A percentile compares a stretch with the other conserved stretches of the same genome.
These are phyloP conservation scores for Colletotrichum sp. DNA, from an alignment of 2,329 filamentous ascomycete genomes.

Conservation along the genomic window DNA sequence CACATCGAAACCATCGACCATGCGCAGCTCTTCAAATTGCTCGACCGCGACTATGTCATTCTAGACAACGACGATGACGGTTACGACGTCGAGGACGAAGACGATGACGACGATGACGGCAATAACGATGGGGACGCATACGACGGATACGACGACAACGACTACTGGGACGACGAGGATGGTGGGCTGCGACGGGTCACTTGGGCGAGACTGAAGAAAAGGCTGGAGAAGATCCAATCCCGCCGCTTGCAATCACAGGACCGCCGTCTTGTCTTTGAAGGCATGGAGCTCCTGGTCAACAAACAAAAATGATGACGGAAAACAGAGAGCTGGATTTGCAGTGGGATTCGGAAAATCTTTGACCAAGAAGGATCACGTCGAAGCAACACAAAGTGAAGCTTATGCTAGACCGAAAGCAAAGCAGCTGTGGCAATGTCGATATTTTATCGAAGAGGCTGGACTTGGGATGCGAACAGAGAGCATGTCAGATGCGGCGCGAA, in stretches of 20 bases:
- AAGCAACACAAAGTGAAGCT: not conserved
- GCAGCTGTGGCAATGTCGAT: not conserved
- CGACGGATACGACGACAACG: too few relatives aligned
- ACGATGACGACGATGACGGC: not conserved
- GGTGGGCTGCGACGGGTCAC: fast-evolving
- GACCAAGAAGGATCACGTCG: not conserved
- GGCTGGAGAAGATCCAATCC: not conserved
- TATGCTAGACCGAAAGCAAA: not conserved
- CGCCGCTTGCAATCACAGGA: fast-evolving
- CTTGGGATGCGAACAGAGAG: not conserved
- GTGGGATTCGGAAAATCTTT: not conserved
- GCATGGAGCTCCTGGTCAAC: not conserved
- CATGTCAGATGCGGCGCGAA: not conserved
- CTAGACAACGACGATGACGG: too few relatives aligned
- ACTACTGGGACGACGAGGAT: not conserved
- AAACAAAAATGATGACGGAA: not conserved
- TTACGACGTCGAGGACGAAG: too few relatives aligned
- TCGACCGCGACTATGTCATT: not conserved
- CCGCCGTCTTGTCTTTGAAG: not conserved
- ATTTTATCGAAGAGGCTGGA: not conserved
- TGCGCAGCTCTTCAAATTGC: not conserved
- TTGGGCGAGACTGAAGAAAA: not conserved
- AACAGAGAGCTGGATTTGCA: not conserved
- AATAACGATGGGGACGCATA: not conserved
- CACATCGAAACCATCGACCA: not conserved